Evolutionary conservation across 441 rosid genomes (phyloP).

Genomic region (Iberis amara): DNA sequence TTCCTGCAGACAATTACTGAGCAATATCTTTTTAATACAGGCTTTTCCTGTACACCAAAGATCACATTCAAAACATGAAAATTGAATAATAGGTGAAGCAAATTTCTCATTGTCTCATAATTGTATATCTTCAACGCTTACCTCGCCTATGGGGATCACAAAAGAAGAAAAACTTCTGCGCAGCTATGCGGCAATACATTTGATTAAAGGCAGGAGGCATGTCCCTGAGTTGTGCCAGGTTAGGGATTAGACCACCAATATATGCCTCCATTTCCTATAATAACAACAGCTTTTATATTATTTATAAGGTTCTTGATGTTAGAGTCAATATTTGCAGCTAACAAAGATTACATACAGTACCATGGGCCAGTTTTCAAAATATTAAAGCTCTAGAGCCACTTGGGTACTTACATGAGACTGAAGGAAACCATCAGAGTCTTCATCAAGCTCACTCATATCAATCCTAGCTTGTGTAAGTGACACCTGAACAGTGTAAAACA

Average conservation of each 20-base stretch:
- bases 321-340: conserved; percentile 2
- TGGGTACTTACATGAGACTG: conserved; percentile 57
- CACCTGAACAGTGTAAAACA: conserved; percentile 51
- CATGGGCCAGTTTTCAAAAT: not conserved
- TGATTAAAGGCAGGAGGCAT: conserved; percentile 82
- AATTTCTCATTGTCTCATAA: conserved; percentile 4
- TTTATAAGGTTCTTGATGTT: not conserved
- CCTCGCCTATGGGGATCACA: conserved; percentile 99
- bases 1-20: conserved; percentile 97
- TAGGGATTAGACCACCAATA: conserved; percentile 91
- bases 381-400: conserved; percentile 9
- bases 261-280: conserved; percentile 96
- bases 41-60: conserved; percentile 65
- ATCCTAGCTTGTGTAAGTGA: conserved; percentile 99
- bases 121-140: conserved; percentile 23
- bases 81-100: not conserved
- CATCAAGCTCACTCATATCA: conserved; percentile 98
- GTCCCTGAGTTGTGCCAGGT: conserved; percentile 86
- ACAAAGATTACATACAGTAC: not conserved
- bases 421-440: conserved; percentile 98
- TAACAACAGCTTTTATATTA: conserved; percentile 13
- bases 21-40: conserved; percentile 92
- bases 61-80: conserved; percentile 15
- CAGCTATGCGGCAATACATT: conserved; percentile 95
- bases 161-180: conserved; percentile 97